Percentiles rank a stretch among this genome's conserved stretches.
Evolutionary conservation across 148 eudicot species (phyloP).

Genomic region (Beta vulgaris): DNA sequence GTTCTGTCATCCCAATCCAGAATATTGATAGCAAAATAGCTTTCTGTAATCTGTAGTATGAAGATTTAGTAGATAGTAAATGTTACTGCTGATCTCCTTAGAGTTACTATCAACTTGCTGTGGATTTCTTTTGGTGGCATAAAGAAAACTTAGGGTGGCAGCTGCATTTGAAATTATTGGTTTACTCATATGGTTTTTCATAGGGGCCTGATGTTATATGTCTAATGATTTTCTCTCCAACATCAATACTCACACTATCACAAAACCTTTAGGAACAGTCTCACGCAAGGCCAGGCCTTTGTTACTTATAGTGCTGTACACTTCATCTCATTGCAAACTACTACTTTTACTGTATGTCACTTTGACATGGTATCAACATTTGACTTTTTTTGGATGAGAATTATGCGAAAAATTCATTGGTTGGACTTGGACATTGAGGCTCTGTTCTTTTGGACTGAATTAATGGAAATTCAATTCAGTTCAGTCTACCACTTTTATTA

Average conservation of each 20-base stretch:
- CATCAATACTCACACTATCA: neutral
- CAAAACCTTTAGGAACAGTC: neutral
- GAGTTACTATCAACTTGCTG: neutral
- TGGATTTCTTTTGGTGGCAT: neutral
- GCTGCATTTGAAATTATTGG: neutral
- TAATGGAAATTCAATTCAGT: no score
- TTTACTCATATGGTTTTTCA: neutral
- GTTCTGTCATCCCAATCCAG: neutral
- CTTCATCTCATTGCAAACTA: neutral
- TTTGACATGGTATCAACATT: neutral
- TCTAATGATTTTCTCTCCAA: neutral
- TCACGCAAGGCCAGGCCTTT: neutral
- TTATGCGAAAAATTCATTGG: neutral
- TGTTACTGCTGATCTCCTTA: neutral
- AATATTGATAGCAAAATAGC: neutral
- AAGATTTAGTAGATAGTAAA: neutral
- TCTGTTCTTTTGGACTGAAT: no score
- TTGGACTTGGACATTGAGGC: no score
- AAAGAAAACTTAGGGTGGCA: neutral
- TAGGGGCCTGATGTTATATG: neutral
- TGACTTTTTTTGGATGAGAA: neutral
- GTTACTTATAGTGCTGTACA: neutral
- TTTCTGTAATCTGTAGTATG: constrained; percentile 1
- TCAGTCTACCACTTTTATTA: no score
- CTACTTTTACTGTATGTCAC: neutral